Conservation (phyloP, 148 eudicot species). For the Diospyros lotus region DNA sequence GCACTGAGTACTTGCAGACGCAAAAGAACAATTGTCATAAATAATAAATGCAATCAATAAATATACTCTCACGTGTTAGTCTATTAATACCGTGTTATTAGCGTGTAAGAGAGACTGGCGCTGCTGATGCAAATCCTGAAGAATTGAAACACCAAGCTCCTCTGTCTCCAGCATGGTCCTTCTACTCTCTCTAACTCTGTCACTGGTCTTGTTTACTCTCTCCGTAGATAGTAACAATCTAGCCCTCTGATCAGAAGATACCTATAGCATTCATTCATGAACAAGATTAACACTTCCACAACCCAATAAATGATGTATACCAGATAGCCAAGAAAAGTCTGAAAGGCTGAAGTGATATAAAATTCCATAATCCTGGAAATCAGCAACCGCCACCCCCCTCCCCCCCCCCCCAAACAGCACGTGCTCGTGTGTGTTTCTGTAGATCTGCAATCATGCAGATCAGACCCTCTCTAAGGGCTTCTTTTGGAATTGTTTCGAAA, state of each 20-base stretch:
- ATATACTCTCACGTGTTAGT: background rate
- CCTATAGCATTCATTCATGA: conserved; percentile 26
- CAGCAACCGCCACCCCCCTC: no score
- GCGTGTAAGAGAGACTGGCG: conserved; percentile 56
- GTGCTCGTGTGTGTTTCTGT: no score
- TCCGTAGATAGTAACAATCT: conserved; percentile 62
- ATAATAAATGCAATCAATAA: no score
- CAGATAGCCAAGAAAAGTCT: background rate
- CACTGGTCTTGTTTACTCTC: conserved; percentile 49
- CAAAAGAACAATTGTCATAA: no score
- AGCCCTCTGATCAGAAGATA: conserved; percentile 58
- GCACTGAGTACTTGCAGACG: background rate
- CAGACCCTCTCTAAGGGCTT: background rate
- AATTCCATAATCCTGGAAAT: background rate
- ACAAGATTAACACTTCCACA: background rate
- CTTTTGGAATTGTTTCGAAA: background rate
- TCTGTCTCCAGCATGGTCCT: conserved; percentile 62
- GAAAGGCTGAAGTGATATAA: background rate
- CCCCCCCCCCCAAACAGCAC: no score
- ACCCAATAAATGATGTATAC: background rate
- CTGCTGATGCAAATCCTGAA: conserved; percentile 53
- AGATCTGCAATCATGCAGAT: no score
- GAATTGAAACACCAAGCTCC: conserved; percentile 56
- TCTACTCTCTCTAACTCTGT: conserved; percentile 52
- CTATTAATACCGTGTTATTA: conserved; percentile 35